Base-by-base conservation (phyloP, 345 rosid genomes). In the Salix koriyanagi region DNA sequence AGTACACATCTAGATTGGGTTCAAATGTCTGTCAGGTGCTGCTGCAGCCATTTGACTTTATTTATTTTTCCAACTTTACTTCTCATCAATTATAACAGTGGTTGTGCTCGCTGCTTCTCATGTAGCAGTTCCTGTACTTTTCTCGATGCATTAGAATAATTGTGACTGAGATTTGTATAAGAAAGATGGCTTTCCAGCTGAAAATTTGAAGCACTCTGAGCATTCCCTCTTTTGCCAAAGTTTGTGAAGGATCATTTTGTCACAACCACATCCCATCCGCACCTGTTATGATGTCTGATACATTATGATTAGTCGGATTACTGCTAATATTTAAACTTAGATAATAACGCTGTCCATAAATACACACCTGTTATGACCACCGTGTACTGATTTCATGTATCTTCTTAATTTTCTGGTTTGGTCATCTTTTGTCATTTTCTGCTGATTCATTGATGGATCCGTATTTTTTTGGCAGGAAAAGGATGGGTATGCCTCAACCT, bases 391-490 rank as follows among this genome's bases (percentile, higher is more conserved):
- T 13, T 15, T 13, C 50, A 44, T 44, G 18, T 46, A 46, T 46
- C 12, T 44, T 62, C 14, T 23, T 73, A 19, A 5, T 21, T 23
- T 42, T 44, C 62, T 61, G 44, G 11, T 41, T 10, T 65, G 61
- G 26, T 2, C 65, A 28, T 64, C 42, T 26, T 30, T 44, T 12
- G 5, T 30, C 19, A 21, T 21, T 23, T 42, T 44, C 62, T 61
- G 44, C 25, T 26, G 58, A 18, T 60, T 39, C 42, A 70, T 42
- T 46, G 69, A 70, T 46, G 54, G 50, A 54, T 23, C 39, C 19
- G 21, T 67, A 13, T 34, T 76, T n/a, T 75, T 46, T 75, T 74
- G 23, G 37, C 75, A 84, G 89, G 87, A 81, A 71, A 80, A 37
- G 83, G 83, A 75, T 73, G 82, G 66, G 71, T 83, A 77, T 39